Conservation (phyloP, 2,329 filamentous ascomycete species). For the Botryotinia calthae region DNA sequence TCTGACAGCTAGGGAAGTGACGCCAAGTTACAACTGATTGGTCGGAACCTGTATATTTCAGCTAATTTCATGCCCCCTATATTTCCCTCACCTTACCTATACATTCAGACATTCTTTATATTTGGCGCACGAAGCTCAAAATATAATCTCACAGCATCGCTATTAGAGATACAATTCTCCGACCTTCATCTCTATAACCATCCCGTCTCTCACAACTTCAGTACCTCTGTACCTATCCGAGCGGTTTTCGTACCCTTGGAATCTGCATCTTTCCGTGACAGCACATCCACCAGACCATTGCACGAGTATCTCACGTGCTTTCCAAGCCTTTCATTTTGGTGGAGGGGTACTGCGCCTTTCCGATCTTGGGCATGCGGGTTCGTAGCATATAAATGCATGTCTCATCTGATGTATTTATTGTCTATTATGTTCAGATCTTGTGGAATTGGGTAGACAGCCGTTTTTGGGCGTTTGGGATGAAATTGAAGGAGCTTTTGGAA, state of each 20-base stretch:
- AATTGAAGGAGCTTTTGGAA: neutral
- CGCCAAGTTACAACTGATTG: neutral
- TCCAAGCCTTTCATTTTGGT: slow-evolving; percentile 6
- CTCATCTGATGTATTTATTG: slow-evolving; percentile 13
- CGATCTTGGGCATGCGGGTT: neutral
- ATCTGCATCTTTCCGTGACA: slow-evolving; percentile 18
- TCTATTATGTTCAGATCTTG: neutral
- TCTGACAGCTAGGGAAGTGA: neutral
- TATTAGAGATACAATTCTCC: slow-evolving; percentile 14
- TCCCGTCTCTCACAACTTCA: slow-evolving; percentile 6
- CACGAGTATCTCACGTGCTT: slow-evolving; percentile 17
- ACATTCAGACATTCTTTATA: neutral
- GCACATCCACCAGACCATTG: slow-evolving; percentile 12
- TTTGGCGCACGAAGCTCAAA: neutral
- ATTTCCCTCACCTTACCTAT: neutral
- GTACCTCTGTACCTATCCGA: slow-evolving; percentile 5
- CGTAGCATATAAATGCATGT: neutral
- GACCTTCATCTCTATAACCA: slow-evolving; percentile 5
- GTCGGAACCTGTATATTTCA: slow-evolving; percentile 3
- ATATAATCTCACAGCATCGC: slow-evolving; percentile 7
- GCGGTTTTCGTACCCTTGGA: slow-evolving; percentile 18
- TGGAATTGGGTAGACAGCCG: neutral
- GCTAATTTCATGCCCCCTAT: neutral
- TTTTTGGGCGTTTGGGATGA: neutral
- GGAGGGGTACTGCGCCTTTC: slow-evolving; percentile 15